Evolutionary conservation across 768 basidiomycete genomes (phyloP), one percentile per base, ranked within the genome.

Genomic region (Dentipellis sp.): DNA sequence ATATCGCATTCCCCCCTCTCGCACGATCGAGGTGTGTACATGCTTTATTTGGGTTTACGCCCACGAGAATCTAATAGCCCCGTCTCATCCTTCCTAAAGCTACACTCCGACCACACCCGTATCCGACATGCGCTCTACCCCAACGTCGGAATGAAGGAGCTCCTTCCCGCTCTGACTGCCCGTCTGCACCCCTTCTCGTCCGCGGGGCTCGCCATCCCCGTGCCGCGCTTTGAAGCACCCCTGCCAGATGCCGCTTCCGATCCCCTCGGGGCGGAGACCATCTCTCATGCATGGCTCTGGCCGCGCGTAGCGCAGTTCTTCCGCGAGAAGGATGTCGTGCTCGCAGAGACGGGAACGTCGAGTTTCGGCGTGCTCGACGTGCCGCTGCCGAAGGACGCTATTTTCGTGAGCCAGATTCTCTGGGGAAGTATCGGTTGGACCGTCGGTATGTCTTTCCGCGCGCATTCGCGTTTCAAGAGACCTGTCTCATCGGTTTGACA

Each of bases 351-450:
- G 11, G 94, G 86, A 4, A 94, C 91, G 0, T 82, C 89, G 11
- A 85, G 76, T 58, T 97, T 95, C 66, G 94, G 94, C 47, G 79
- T 95, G 49, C 67, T 93, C 40, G 90, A 91, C 58, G 78, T 91
- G 34, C 82, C 84, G 1, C 71, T 95, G 10, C 94, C 94, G 0
- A 75, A 80, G n/a, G 75, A 81, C 47, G 72, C 83, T 0, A 68
- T 82, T 4, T 81, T 86, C 56, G 58, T 91, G 39, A 81, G 77
- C 58, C 91, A 94, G 69, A 82, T 95, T 52, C 71, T 97, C 5
- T 97, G 89, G 85, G 94, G 94, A 51, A 86, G 86, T 57, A 97
- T 97, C 61, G 94, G 94, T 0, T 97, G 87, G 86, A 82, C 86
- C 16, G 82, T 88, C 23, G 48, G 48, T 49, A 22, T 22, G 48